Base-by-base conservation (phyloP, 139 green algal species). In the Closterium sp. region DNA sequence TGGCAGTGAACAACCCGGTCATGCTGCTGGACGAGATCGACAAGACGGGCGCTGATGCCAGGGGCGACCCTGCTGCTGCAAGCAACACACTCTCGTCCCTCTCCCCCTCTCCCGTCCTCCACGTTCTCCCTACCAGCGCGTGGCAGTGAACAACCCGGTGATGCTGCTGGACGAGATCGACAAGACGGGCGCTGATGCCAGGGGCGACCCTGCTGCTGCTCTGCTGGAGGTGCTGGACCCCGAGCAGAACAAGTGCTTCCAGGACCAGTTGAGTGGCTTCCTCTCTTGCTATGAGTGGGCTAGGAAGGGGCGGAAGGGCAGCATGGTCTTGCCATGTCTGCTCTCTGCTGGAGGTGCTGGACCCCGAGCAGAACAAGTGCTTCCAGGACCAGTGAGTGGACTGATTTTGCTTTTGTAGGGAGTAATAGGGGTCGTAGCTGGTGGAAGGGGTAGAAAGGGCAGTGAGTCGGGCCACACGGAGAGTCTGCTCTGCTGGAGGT, bases 191-290 rank as follows among this genome's bases (percentile, higher is more conserved):
- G 30, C 28, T n/a, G 94, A 95, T 84, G 36, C 84, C 30, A 87
- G 95, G 6, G 95, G 95, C 16, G 94, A 96, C 84, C 94, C 94
- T 87, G 93, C 90, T 25, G 91, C 93, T 28, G 94, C 94, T 12
- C 85, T 95, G 38, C 93, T 95, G n/a, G 94, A 95, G 87, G 94
- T 96, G 9, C 93, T 96, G 35, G 95, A 96, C 76, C 95, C 95
- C 1, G 94, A 96, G 91, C 95, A 96, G 91, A 96, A 96, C 93
- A 38, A 89, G 25, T 83, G 84, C 43, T 96, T 96, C n/a, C n/a
- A n/a, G n/a, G 89, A n/a, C n/a, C n/a, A n/a, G n/a, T n/a, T n/a
- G n/a, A n/a, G n/a, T n/a, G n/a, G n/a, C n/a, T n/a, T n/a, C n/a
- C n/a, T n/a, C n/a, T n/a, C n/a, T n/a, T n/a, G n/a, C n/a, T n/a